Evolutionary conservation across 192 early-diverging fungal genomes (phyloP).

Genomic region (Haplosporangium gracile): DNA sequence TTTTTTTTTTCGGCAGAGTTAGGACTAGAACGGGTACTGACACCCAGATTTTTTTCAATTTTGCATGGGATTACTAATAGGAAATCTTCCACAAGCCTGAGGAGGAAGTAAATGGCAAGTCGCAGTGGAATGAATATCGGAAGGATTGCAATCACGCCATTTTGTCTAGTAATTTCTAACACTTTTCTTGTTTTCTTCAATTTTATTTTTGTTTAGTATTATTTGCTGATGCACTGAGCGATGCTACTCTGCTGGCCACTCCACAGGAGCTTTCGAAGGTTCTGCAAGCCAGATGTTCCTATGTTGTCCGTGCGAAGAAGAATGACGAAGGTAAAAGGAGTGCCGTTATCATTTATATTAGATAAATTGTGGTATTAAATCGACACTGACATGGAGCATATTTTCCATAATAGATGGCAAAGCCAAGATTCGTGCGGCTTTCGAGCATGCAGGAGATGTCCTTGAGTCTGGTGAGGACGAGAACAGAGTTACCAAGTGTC

Average conservation of each 20-base stretch:
- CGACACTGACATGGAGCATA: neutral
- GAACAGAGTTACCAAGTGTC: neutral
- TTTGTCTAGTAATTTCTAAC: neutral
- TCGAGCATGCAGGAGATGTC: slow-evolving; percentile 30
- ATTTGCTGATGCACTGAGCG: slow-evolving; percentile 19
- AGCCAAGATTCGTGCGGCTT: neutral
- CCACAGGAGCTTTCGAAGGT: slow-evolving; percentile 40
- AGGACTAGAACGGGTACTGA: neutral
- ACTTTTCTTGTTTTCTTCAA: too few species aligned
- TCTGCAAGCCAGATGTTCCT: slow-evolving; percentile 18
- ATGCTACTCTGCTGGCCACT: slow-evolving; percentile 12
- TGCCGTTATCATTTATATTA: neutral
- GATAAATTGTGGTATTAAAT: neutral
- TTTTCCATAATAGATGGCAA: slow-evolving; percentile 13
- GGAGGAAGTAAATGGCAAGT: slow-evolving; percentile 24
- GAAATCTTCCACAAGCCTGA: slow-evolving; percentile 23
- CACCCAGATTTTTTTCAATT: too few species aligned
- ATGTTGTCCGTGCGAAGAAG: neutral
- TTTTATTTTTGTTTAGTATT: neutral
- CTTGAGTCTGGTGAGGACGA: slow-evolving; percentile 26
- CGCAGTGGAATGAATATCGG: neutral
- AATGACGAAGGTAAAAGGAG: slow-evolving; percentile 16
- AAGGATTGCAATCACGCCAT: neutral
- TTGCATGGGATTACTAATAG: slow-evolving; percentile 5
- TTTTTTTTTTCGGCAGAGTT: neutral